Evolutionary conservation across 2,329 filamentous ascomycete species (phyloP).

Genomic region (Zymoseptoria passerinii): DNA sequence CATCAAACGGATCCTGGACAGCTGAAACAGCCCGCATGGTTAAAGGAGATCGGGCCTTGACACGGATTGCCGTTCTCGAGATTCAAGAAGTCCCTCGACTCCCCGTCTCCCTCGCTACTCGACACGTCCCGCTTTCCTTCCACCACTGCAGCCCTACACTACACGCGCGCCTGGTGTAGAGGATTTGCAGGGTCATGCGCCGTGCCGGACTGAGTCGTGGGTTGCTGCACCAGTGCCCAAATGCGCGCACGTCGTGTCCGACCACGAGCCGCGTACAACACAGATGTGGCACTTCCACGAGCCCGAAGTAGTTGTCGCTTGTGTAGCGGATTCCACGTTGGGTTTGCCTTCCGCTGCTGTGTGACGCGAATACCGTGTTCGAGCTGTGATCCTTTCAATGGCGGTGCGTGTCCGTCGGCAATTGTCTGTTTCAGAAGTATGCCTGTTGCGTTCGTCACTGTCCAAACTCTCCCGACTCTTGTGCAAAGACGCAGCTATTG

Average conservation of each 20-base stretch:
- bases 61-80: no score
- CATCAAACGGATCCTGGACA: conserved; percentile 8
- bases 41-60: background rate
- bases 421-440: background rate
- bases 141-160: background rate
- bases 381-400: background rate
- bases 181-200: background rate
- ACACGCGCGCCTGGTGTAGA: background rate
- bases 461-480: background rate
- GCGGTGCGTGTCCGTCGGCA: background rate
- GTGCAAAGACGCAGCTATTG: background rate
- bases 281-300: background rate
- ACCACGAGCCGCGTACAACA: background rate
- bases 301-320: background rate
- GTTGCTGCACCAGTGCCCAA: background rate
- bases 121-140: background rate
- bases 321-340: background rate
- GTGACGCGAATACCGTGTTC: background rate
- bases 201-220: background rate
- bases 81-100: background rate
- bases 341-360: background rate
- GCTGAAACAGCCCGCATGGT: conserved; percentile 12
- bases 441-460: background rate
- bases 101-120: background rate
- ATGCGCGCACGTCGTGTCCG: background rate